Percentiles rank a stretch among this genome's conserved stretches.
These are phyloP conservation scores for Colletotrichum eremochloae DNA, from an alignment of 2,329 filamentous ascomycete genomes.

Conservation along the genomic window DNA sequence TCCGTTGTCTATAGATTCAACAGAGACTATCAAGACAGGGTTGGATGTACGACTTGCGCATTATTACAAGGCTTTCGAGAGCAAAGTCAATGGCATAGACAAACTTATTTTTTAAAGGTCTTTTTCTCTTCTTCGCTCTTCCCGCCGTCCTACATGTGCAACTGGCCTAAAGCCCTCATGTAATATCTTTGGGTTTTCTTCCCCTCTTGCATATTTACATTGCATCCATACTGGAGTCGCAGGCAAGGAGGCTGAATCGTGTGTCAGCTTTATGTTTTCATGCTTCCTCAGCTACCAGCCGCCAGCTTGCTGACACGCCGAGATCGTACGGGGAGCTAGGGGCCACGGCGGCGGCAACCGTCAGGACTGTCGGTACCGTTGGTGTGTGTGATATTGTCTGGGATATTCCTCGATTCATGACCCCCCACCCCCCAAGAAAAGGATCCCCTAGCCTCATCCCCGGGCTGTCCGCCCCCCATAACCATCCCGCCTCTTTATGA, in stretches of 20 bases:
- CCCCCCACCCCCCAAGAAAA: not conserved
- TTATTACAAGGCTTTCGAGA: not conserved
- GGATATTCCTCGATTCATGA: not conserved
- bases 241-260: not conserved
- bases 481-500: not conserved
- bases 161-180: not conserved
- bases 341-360: not conserved
- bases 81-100: not conserved
- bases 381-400: not conserved
- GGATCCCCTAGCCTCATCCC: not conserved
- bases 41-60: not conserved
- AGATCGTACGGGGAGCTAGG: not conserved
- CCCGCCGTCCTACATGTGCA: not conserved
- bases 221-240: not conserved
- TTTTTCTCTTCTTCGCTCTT: not conserved
- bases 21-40: not conserved
- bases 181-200: not conserved
- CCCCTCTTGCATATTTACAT: not conserved
- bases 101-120: not conserved
- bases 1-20: not conserved
- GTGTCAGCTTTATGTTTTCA: not conserved
- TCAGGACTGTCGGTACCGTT: too few species aligned
- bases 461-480: not conserved
- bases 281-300: not conserved
- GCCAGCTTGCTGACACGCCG: not conserved